These are phyloP conservation scores for Lactarius trivialis DNA, from an alignment of 768 basidiomycete species.

Conservation along the genomic window DNA sequence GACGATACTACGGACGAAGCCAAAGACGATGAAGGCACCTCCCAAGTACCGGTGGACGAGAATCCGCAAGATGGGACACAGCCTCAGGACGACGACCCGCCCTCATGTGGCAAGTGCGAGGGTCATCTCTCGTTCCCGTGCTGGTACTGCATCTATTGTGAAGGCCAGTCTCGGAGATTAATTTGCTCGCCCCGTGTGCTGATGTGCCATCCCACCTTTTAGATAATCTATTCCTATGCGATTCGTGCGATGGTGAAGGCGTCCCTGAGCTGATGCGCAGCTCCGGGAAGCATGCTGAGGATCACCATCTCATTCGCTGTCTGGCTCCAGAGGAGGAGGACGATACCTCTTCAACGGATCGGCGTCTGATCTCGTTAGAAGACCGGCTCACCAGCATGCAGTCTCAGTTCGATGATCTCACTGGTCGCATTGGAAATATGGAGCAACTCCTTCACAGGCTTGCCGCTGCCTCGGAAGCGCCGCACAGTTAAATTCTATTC, in stretches of 20 bases:
- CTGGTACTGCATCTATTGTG: conserved; percentile 31
- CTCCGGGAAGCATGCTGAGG: neutral
- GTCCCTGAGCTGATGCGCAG: neutral
- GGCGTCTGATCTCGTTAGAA: conserved; percentile 7
- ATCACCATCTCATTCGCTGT: conserved; percentile 8
- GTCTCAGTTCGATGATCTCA: neutral
- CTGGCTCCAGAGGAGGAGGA: neutral
- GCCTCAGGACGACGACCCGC: neutral
- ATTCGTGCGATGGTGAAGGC: conserved; percentile 15
- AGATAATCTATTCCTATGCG: conserved; percentile 19
- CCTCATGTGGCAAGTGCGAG: conserved; percentile 25
- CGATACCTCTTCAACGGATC: neutral
- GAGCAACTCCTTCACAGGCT: conserved; percentile 2
- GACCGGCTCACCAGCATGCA: conserved; percentile 7
- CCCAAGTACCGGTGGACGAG: neutral
- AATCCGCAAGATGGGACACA: no score
- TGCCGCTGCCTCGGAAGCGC: neutral
- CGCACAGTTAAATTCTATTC: no score
- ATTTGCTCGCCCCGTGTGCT: neutral
- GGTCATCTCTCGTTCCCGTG: conserved; percentile 25
- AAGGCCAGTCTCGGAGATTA: conserved; percentile 5
- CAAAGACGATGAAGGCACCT: neutral
- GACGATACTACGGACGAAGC: neutral
- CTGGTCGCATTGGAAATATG: neutral
- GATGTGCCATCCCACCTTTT: neutral